These are phyloP conservation scores for Trametes sp. DNA, from an alignment of 1,284 basidiomycete genomes.

Conservation along the genomic window DNA sequence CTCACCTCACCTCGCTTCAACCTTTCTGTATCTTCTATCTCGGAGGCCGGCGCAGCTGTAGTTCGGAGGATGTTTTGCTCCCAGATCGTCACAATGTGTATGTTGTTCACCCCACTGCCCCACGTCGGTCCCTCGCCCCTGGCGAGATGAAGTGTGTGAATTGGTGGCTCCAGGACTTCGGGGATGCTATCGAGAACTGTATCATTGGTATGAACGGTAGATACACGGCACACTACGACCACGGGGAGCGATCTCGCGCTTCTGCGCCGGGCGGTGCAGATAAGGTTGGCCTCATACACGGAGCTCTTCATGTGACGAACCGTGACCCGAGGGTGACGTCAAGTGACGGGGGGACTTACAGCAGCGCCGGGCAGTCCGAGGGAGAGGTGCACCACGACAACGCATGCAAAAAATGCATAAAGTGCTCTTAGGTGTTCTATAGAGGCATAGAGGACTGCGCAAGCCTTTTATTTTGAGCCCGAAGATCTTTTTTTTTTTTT, in stretches of 20 bases:
- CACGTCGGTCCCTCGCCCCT: background rate
- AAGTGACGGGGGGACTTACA: too few species aligned
- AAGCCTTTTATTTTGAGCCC: too few species aligned
- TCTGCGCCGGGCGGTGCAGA: constrained; percentile 7
- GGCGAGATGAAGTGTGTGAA: constrained; percentile 11
- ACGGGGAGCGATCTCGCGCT: background rate
- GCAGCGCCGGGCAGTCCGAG: too few species aligned
- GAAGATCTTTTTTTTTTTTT: too few species aligned
- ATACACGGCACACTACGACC: constrained; percentile 6
- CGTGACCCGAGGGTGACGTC: too few species aligned
- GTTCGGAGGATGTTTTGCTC: constrained; percentile 25
- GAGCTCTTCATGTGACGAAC: too few species aligned
- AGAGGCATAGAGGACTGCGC: too few species aligned
- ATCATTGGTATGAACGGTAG: background rate
- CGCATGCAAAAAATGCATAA: too few species aligned
- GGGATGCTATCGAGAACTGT: background rate
- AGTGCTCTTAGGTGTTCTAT: too few species aligned
- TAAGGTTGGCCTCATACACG: too few species aligned
- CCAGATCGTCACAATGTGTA: constrained; percentile 31
- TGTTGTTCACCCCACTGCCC: constrained; percentile 14
- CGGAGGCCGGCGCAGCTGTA: constrained; percentile 15
- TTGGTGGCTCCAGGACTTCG: background rate
- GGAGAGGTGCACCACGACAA: too few species aligned
- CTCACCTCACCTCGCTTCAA: background rate
- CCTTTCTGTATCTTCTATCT: constrained; percentile 4